Evolutionary conservation across 805 yeast species (phyloP).

Genomic region (Torulaspora microellipsoides): DNA sequence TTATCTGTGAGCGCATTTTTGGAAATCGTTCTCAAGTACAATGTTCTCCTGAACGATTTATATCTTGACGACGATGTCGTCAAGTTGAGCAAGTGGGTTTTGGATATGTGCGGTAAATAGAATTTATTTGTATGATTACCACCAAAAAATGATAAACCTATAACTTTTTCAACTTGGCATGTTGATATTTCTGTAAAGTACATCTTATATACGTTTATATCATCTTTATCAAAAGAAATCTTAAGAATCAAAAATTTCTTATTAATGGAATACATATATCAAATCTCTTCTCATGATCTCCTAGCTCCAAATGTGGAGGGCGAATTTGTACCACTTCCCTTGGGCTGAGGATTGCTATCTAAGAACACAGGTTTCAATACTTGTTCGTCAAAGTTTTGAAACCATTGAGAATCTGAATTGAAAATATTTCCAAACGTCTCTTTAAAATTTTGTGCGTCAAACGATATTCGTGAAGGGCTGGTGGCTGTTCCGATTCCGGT

Average conservation of each 20-base stretch:
- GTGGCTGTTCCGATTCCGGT: neutral
- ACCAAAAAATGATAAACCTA: neutral
- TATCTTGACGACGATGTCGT: conserved; percentile 58
- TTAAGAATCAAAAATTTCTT: no score
- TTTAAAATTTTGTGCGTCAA: conserved; percentile 16
- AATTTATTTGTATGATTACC: neutral
- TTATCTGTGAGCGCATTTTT: conserved; percentile 60
- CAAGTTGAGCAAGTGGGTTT: conserved; percentile 67
- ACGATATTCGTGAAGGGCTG: conserved; percentile 11
- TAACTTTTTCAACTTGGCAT: neutral
- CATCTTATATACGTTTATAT: neutral
- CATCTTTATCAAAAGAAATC: no score
- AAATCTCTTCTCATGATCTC: neutral
- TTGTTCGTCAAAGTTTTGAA: conserved; percentile 87
- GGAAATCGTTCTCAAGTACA: conserved; percentile 60
- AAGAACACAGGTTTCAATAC: conserved; percentile 87
- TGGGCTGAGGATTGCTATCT: conserved; percentile 41
- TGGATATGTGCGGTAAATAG: conserved; percentile 41
- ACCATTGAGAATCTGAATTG: conserved; percentile 65
- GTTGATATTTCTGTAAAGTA: conserved; percentile 1
- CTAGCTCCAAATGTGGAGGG: conserved; percentile 2
- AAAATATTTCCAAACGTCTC: conserved; percentile 26
- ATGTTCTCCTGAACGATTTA: conserved; percentile 59
- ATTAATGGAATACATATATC: no score
- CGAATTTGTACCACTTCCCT: conserved; percentile 7